A percentile compares a stretch with the other conserved stretches of the same genome.
phyloP scores from a whole-genome alignment of 306 rosid species.

The Cucurbita moschata region DNA sequence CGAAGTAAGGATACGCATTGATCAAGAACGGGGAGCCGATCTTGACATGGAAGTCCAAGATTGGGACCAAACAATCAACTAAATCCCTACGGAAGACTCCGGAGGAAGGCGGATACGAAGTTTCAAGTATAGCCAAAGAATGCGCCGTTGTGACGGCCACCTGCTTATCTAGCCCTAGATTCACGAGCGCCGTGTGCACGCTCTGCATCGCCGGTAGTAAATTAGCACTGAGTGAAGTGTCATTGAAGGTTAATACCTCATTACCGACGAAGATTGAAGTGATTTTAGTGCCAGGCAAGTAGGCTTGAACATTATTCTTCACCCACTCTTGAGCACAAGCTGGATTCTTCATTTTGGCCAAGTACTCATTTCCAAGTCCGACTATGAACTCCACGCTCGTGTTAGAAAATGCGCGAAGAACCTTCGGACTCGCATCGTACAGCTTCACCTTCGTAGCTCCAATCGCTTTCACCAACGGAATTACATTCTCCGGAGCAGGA shows the following conservation, averaged over 20 bases:
- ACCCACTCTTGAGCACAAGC: slow-evolving; percentile 58
- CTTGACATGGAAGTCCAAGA: slow-evolving; percentile 56
- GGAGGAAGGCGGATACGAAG: slow-evolving; percentile 76
- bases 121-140: slow-evolving; percentile 55
- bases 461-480: slow-evolving; percentile 48
- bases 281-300: slow-evolving; percentile 64
- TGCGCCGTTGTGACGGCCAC: slow-evolving; percentile 64
- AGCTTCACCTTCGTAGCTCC: slow-evolving; percentile 86
- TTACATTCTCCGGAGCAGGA: slow-evolving; percentile 49
- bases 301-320: slow-evolving; percentile 52
- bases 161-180: slow-evolving; percentile 48
- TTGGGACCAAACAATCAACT: slow-evolving; percentile 33
- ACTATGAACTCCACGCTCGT: slow-evolving; percentile 65
- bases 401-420: slow-evolving; percentile 64
- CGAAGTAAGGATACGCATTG: slow-evolving; percentile 95
- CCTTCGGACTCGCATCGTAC: slow-evolving; percentile 76
- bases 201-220: slow-evolving; percentile 85
- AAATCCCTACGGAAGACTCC: slow-evolving; percentile 72
- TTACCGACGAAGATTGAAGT: slow-evolving; percentile 82
- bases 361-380: slow-evolving; percentile 63
- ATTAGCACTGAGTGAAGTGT: slow-evolving; percentile 32
- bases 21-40: slow-evolving; percentile 83
- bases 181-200: slow-evolving; percentile 55
- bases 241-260: slow-evolving; percentile 81
- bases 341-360: slow-evolving; percentile 49